phyloP scores from a whole-genome alignment of 129 eudicot species.

The Smallanthus sonchifolius region DNA sequence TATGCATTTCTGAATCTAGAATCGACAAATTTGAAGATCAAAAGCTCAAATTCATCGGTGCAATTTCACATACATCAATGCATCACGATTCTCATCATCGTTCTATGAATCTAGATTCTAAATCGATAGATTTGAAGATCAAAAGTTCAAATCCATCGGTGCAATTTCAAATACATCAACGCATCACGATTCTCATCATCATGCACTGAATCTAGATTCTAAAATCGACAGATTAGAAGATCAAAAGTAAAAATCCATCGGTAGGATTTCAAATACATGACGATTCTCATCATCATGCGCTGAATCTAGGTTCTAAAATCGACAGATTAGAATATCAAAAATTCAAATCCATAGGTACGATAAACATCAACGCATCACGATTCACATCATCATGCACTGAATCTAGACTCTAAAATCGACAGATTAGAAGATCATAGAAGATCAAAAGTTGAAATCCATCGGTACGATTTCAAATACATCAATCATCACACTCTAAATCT shows the following conservation, averaged over 20 bases:
- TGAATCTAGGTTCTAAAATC: not conserved
- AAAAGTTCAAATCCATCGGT: not conserved
- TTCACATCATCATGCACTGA: not conserved
- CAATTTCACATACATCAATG: not conserved
- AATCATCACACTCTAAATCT: not conserved
- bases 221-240: not conserved
- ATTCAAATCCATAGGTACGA: not conserved
- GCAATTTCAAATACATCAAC: not conserved
- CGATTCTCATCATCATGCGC: not conserved
- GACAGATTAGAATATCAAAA: not conserved
- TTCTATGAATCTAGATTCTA: not conserved
- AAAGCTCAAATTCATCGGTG: not conserved
- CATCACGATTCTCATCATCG: not conserved
- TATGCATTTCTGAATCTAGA: not conserved
- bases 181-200: not conserved
- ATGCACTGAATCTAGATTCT: not conserved
- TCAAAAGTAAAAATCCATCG: not conserved
- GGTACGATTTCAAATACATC: not conserved
- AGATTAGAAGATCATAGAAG: not conserved
- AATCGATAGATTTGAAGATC: not conserved
- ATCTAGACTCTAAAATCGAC: not conserved
- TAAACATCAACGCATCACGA: not conserved
- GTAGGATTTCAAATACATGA: not conserved
- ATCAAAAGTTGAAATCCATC: not conserved
- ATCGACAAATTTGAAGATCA: not conserved